phyloP scores from a whole-genome alignment of 768 basidiomycete genomes.

The Tylopilus plumbeoviolaceoides region DNA sequence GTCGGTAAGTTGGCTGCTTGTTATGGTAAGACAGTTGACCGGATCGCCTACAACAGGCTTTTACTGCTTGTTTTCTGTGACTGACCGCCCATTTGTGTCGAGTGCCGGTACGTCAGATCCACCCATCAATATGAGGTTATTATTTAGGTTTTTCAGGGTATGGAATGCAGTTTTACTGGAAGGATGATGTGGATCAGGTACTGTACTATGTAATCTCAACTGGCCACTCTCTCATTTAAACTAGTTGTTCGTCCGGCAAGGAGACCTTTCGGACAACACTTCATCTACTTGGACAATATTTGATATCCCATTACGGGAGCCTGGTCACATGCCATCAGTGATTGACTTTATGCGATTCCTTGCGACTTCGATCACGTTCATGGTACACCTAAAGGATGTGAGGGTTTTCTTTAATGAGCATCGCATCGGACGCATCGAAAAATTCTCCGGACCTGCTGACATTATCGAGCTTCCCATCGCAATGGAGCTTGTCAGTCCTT shows the following conservation, averaged over 20 bases:
- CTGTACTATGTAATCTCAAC: background rate
- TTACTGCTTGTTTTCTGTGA: conserved; percentile 78
- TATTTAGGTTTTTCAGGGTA: background rate
- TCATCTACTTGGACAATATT: conserved; percentile 75
- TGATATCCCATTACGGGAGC: conserved; percentile 78
- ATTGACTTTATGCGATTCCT: conserved; percentile 90
- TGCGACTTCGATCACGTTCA: conserved; percentile 90
- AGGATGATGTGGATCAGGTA: background rate
- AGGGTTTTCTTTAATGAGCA: conserved; percentile 77
- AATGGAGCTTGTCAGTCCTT: conserved; percentile 52
- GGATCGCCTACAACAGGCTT: conserved; percentile 40
- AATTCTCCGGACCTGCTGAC: background rate
- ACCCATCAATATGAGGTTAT: background rate
- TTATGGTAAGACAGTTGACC: background rate
- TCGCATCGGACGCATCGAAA: conserved; percentile 54
- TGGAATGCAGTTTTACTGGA: conserved; percentile 2
- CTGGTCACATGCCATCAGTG: conserved; percentile 64
- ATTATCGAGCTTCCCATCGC: conserved; percentile 22
- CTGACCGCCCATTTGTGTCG: conserved; percentile 21
- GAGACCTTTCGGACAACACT: background rate
- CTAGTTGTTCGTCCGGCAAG: background rate
- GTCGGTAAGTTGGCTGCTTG: conserved; percentile 43
- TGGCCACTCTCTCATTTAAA: background rate
- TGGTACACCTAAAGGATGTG: conserved; percentile 68
- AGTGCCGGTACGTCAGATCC: background rate